Base-by-base conservation (phyloP, 306 rosid genomes). In the Cicer bijugum region DNA sequence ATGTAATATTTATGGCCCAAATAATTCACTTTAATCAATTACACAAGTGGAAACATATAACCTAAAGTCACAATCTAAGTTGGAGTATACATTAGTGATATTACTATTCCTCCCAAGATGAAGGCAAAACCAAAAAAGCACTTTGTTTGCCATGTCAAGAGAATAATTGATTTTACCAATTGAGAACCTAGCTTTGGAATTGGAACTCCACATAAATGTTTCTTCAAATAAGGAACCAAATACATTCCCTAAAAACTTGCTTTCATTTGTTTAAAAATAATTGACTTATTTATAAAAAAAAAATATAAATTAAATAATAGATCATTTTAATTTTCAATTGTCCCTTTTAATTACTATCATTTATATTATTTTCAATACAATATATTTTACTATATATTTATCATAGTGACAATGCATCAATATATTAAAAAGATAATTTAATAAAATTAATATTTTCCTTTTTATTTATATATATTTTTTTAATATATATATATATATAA, bases 71-170 rank as follows among this genome's bases (percentile, higher is more conserved):
- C 66, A 80, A 58, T 23, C 50, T 39, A 68, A 70, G 65, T 77
- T 72, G 60, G 64, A 76, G 71, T 71, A 64, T 61, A 63, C 47
- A 64, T 53, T 65, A 63, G 56, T 75, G 63, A 23, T 81, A 81
- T 64, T 15, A 59, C 17, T 12, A 12, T 75, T 76, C 48, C 67
- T 82, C 76, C 79, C 16, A 58, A 77, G 75, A 66, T 68, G 85
- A 77, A 77, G 82, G 67, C 82, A 82, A 77, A 72, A 75, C 44
- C 62, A 52, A n/a, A 51, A 82, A 78, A 62, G 82, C 76, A 78
- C 69, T 58, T 70, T 78, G 64, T 28, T 47, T 45, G 44, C 56
- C 46, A 45, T 75, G 35, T 81, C 68, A 9, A 35, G 57, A 81
- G 2, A 61, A 16, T 59, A 73, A 75, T 79, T 62, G 0, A 75